Conservation (phyloP, 306 rosid species). For the Heteromeles arbutifolia region DNA sequence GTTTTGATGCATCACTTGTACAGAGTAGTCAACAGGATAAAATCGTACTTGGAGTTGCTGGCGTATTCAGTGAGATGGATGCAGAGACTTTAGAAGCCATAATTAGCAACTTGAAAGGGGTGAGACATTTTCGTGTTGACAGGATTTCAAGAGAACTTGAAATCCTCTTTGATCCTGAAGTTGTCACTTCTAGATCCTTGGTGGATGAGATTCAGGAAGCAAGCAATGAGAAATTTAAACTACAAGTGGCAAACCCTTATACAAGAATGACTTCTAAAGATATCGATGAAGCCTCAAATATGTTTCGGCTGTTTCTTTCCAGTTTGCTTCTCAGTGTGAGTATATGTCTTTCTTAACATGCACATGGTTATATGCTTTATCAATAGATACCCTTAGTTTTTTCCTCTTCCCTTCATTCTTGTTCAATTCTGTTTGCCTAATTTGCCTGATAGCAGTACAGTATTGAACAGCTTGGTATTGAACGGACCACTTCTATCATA, state of each 20-base stretch:
- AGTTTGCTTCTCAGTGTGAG: conserved; percentile 90
- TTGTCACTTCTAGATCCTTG: conserved; percentile 71
- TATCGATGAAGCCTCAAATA: conserved; percentile 51
- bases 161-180: conserved; percentile 75
- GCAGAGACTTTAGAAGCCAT: conserved; percentile 57
- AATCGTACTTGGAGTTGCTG: conserved; percentile 59
- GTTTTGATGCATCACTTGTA: conserved; percentile 77
- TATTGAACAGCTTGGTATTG: not conserved
- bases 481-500: not conserved
- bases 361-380: not conserved
- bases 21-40: conserved; percentile 88
- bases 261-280: conserved; percentile 77
- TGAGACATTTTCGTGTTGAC: conserved; percentile 55
- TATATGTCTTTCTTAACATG: conserved; percentile 15
- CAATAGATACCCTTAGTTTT: too few relatives aligned
- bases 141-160: conserved; percentile 56
- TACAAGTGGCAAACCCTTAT: conserved; percentile 70
- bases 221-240: conserved; percentile 60
- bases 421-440: not conserved
- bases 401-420: not conserved
- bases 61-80: conserved; percentile 53
- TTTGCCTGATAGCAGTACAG: not conserved
- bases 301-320: conserved; percentile 72
- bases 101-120: conserved; percentile 61
- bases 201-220: conserved; percentile 73